Evolutionary conservation across 192 early-diverging fungal species (phyloP), one percentile per base, ranked within the genome.

Genomic region (Mortierella claussenii): DNA sequence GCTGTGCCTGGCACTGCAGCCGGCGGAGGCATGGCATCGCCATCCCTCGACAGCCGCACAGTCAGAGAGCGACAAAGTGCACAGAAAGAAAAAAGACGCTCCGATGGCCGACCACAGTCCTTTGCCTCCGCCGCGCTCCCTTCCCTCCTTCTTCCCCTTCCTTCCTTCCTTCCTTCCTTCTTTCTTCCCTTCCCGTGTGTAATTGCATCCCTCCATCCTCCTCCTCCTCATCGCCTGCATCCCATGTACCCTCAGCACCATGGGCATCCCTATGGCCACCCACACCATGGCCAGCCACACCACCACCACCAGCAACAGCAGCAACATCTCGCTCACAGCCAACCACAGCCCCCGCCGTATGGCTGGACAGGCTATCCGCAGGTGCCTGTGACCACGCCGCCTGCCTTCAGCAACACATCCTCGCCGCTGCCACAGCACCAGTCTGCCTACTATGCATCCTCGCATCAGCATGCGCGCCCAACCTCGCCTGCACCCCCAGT

Each of bases 201-300:
- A 23, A 27, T 48, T 21, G 27, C 20, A 37, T 49, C 26, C 9
- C 23, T 42, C 13, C 13, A 31, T 13, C 37, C 36, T 34, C 23
- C 24, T 30, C 17, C 27, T 58, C 26, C 13, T 31, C 15, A 1
- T 31, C 8, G 9, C 49, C n/a, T 46, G 18, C 52, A 23, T 24
- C 32, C 26, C 20, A 71, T 71, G 69, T 71, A 58, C 55, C 69
- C 60, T 20, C 68, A 61, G 27, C 21, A 45, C 21, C n/a, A n/a
- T n/a, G 69, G 59, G 33, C 69, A 71, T 49, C 47, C 48, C 13
- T 45, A 46, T 21, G 28, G 31, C 42, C 63, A 58, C 40, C 69
- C 59, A 10, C 66, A 60, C 27, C 34, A 42, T 18, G 55, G 50
- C 27, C 59, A 60, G 21, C 47, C 36, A 10, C 26, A 20, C 33